Conservation (phyloP, 768 basidiomycete genomes). For the Boletus huronensis region DNA sequence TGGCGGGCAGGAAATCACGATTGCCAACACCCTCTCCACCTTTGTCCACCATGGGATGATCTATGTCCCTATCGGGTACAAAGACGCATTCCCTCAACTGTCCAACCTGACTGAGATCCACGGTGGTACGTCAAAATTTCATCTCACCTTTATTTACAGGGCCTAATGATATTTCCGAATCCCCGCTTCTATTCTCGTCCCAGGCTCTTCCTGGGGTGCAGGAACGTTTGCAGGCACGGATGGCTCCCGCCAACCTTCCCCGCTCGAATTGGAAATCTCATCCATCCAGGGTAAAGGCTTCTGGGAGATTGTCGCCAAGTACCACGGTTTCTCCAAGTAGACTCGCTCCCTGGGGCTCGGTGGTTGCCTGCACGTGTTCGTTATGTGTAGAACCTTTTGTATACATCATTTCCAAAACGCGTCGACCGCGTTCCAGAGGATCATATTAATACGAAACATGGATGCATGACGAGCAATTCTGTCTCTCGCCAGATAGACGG, state of each 20-base stretch:
- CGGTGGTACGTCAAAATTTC: conserved; percentile 36
- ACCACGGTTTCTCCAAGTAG: conserved; percentile 22
- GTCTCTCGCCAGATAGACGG: neutral
- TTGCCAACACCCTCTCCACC: conserved; percentile 39
- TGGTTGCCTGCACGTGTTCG: neutral
- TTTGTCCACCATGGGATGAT: conserved; percentile 54
- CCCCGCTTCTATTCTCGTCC: neutral
- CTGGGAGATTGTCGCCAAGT: conserved; percentile 45
- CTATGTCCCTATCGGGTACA: conserved; percentile 54
- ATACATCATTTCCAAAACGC: neutral
- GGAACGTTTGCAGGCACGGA: conserved; percentile 57
- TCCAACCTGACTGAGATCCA: conserved; percentile 42
- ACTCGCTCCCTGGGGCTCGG: neutral
- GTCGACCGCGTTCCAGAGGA: neutral
- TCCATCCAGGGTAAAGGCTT: conserved; percentile 55
- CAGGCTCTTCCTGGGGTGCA: conserved; percentile 81
- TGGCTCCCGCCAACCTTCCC: conserved; percentile 57
- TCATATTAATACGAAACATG: neutral
- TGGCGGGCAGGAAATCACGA: conserved; percentile 45
- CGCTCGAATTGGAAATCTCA: conserved; percentile 56
- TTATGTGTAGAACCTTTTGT: neutral
- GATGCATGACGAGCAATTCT: no score
- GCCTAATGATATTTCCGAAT: neutral
- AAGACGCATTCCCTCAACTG: conserved; percentile 37
- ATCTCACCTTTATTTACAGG: neutral